Conservation (phyloP, 2,329 filamentous ascomycete genomes). For the Trichoderma pleuroti region DNA sequence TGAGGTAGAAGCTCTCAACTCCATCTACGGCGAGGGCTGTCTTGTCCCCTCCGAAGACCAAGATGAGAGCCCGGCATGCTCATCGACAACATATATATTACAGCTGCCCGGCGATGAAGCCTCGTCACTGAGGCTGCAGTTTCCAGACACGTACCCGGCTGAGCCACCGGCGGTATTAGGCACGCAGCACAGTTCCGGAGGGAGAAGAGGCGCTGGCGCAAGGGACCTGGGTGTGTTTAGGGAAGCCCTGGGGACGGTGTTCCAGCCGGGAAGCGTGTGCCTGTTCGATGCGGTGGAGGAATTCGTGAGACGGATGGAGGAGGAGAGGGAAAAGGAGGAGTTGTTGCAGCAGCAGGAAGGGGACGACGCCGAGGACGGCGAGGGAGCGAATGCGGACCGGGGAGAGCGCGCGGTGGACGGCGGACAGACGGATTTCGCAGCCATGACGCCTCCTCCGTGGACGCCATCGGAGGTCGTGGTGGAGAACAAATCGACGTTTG, state of each 20-base stretch:
- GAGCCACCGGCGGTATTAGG: constrained; percentile 69
- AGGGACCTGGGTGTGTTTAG: constrained; percentile 67
- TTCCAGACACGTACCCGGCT: constrained; percentile 71
- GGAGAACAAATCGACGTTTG: constrained; percentile 84
- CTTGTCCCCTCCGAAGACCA: constrained; percentile 44
- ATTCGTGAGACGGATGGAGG: constrained; percentile 46
- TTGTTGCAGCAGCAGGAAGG: constrained; percentile 23
- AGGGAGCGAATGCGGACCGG: constrained; percentile 18
- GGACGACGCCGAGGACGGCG: constrained; percentile 23
- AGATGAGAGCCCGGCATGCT: constrained; percentile 10
- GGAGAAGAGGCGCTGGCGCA: constrained; percentile 68
- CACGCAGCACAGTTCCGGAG: constrained; percentile 76
- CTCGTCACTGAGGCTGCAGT: constrained; percentile 60
- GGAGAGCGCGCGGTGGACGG: constrained; percentile 15
- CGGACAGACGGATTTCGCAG: constrained; percentile 24
- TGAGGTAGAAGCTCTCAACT: constrained; percentile 78
- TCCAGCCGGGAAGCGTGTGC: constrained; percentile 72
- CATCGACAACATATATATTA: constrained; percentile 50
- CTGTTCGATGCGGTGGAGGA: constrained; percentile 89
- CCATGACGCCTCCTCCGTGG: constrained; percentile 57
- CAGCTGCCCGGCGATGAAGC: constrained; percentile 61
- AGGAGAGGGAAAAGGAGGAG: constrained; percentile 26
- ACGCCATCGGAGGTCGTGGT: constrained; percentile 66
- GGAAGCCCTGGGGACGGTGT: constrained; percentile 64
- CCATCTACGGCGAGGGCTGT: constrained; percentile 72